Base-by-base conservation (phyloP, 225 moss, liverwort and hornwort genomes). In the Rhytidiadelphus loreus region DNA sequence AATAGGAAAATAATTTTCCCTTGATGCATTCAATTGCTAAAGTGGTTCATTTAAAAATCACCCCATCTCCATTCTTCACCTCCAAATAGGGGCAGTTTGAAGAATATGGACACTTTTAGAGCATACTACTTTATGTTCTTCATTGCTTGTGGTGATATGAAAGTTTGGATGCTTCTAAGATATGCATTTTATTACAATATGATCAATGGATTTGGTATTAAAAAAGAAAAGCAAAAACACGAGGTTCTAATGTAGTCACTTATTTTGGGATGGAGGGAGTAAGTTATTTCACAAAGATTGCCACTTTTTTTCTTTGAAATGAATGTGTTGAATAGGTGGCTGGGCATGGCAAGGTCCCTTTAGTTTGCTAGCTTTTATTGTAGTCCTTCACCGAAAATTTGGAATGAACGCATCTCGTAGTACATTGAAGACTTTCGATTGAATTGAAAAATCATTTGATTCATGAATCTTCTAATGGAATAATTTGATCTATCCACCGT, bases 391-490 rank as follows among this genome's bases (percentile, higher is more conserved):
- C 4, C 0, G 0, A 7, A 19, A 18, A 73, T 46, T 73, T 17
- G 19, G 1, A 11, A 7, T 2, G 0, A 73, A 29, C 4, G 0
- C 17, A 46, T 29, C 29, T 16, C 2, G 0, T 44, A 72, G 0
- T 44, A 72, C 29, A 44, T 28, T 29, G 0, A 32, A 20, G 32
- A 32, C 13, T 75, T 75, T 75, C 21, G 2, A 75, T 50, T 33
- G 10, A 56, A 77, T 7, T 25, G 16, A n/a, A 55, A 53, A 11
- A 35, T 21, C 6, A 7, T 7, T 56, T 77, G n/a, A n/a, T n/a
- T 37, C 6, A 15, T 25, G 25, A 77, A 77, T 56, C 77, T 56
- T 7, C 16, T 50, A 20, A 13, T 2, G 2, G 35, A 75, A 75
- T 21, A 33, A 52, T 71, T 71, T 28, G 7, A 68, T 22, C 12